Base-by-base conservation (phyloP, 768 basidiomycete species). In the Mycena latifolia region DNA sequence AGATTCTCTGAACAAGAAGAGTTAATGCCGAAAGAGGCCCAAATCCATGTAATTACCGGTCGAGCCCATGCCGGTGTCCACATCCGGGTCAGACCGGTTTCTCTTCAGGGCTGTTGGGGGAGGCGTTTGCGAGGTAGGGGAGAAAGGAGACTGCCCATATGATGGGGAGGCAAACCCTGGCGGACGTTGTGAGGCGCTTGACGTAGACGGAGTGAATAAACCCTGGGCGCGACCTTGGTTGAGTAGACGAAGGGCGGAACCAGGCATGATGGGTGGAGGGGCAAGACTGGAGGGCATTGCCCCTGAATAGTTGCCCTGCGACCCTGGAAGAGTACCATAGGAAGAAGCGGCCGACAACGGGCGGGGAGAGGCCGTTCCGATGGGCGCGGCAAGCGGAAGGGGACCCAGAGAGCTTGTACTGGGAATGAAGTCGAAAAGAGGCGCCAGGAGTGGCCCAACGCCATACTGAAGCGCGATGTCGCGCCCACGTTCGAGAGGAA, bases 391-490 rank as follows among this genome's bases (percentile, higher is more conserved):
- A 58, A 86, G 81, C 58, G 93, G 91, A 53, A 95, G 84, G 43
- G 89, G 82, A n/a, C 86, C 80, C 58, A 95, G 81, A 22, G 91
- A 87, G 70, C 86, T 86, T 53, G 92, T 86, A 70, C 86, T 88
- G 2, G 95, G 96, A 20, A 92, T 89, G 74, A 95, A 96, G 78
- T 98, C 96, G 78, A 99, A 97, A 65, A 99, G 85, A 2, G 96
- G 95, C 1, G 90, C 85, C 62, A 99, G 86, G 56, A 98, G 84
- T 50, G 91, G 89, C 33, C 92, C 90, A 46, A 99, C 96, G 61
- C 95, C 95, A 79, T 93, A 98, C 73, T 95, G 95, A 18, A 88
- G 78, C 2, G 98, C 96, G 51, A 99, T 90, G 71, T 99, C 96
- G 61, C 94, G 90, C 41, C 96, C 96, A 61, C 95, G 87, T 72